phyloP scores from a whole-genome alignment of 1,284 basidiomycete genomes.

The Cutaneotrichosporon daszewskae region DNA sequence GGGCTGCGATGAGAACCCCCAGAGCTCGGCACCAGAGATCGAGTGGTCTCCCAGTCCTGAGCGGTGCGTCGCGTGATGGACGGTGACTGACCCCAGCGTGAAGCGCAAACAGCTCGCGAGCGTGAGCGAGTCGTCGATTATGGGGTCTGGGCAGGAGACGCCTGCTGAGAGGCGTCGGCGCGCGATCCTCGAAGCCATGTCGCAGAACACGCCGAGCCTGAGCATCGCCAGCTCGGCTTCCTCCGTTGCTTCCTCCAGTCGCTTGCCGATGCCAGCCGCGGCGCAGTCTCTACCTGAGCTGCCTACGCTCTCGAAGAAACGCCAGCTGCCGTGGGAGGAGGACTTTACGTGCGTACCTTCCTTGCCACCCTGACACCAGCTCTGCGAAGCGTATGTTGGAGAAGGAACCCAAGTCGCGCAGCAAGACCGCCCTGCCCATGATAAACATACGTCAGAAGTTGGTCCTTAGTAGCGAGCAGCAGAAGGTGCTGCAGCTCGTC shows the following conservation, averaged over 20 bases:
- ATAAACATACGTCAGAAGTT: constrained; percentile 48
- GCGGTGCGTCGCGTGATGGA: constrained; percentile 7
- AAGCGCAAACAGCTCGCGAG: neutral
- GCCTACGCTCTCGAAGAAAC: constrained; percentile 19
- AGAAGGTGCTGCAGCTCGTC: constrained; percentile 64
- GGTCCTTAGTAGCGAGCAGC: constrained; percentile 72
- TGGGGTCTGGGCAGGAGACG: constrained; percentile 22
- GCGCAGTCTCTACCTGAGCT: constrained; percentile 1
- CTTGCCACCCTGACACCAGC: constrained; percentile 5
- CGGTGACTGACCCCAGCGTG: neutral
- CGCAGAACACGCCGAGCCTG: constrained; percentile 9
- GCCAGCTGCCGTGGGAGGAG: constrained; percentile 38
- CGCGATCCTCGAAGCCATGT: constrained; percentile 41
- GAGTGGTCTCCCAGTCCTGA: constrained; percentile 28
- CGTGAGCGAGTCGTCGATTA: neutral
- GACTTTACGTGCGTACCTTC: constrained; percentile 23
- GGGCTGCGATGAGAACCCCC: constrained; percentile 28
- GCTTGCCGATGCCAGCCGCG: neutral
- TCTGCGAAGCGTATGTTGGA: constrained; percentile 18
- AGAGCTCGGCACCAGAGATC: constrained; percentile 12
- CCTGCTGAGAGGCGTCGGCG: constrained; percentile 34
- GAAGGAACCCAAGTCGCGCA: constrained; percentile 2
- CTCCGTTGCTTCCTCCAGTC: neutral
- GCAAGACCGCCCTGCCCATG: constrained; percentile 9
- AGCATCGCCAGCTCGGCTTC: neutral